Conservation (phyloP, 257 asterid species). For the Petunia secreta region DNA sequence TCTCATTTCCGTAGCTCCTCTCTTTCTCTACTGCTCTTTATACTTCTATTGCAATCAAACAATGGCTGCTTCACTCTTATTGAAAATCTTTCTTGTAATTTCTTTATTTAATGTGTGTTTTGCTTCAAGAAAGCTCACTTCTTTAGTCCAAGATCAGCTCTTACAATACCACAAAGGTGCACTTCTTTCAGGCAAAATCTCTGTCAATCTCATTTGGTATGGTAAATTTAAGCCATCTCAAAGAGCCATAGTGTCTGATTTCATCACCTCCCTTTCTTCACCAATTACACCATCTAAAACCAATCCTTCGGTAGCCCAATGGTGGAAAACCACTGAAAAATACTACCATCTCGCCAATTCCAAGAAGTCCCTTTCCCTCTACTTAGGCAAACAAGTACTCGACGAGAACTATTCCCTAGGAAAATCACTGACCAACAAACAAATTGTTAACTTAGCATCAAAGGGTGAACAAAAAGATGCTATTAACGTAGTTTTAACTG, state of each 20-base stretch:
- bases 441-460: slow-evolving; percentile 54
- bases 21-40: neutral
- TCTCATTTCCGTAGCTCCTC: neutral
- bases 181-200: slow-evolving; percentile 67
- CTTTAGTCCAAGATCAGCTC: slow-evolving; percentile 39
- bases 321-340: slow-evolving; percentile 75
- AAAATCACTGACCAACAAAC: slow-evolving; percentile 56
- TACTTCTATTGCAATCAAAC: neutral
- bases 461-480: slow-evolving; percentile 55
- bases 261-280: slow-evolving; percentile 56
- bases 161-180: slow-evolving; percentile 67
- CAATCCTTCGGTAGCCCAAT: slow-evolving; percentile 63
- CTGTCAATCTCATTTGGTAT: slow-evolving; percentile 68
- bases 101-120: slow-evolving; percentile 34
- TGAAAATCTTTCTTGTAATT: slow-evolving; percentile 34
- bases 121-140: slow-evolving; percentile 41
- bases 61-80: slow-evolving; percentile 37
- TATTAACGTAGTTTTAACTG: slow-evolving; percentile 61
- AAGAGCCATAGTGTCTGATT: slow-evolving; percentile 64
- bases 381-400: slow-evolving; percentile 48
- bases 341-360: slow-evolving; percentile 61
- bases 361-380: slow-evolving; percentile 45
- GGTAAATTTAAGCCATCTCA: slow-evolving; percentile 73
- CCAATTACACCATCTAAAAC: neutral
- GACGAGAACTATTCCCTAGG: slow-evolving; percentile 52